Base-by-base conservation (phyloP, 2,329 filamentous ascomycete species). In the Fusarium bactridioides region DNA sequence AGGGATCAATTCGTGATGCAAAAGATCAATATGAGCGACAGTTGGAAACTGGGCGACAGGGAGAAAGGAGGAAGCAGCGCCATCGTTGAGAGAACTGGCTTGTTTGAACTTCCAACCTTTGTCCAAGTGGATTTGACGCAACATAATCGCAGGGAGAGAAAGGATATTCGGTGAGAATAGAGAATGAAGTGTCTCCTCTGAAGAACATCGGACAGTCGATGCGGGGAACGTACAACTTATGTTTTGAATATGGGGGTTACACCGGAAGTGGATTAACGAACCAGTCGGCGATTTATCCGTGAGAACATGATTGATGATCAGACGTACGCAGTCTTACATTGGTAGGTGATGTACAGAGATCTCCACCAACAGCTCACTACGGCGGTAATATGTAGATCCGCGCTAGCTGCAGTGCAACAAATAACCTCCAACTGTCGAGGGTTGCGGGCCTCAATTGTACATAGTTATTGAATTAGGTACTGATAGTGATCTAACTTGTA, bases 61-160 rank as follows among this genome's bases (percentile, higher is more conserved):
- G 8, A 43, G 31, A 1, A 53, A 67, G 5, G 54, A 47, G 0
- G 54, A 61, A 7, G 54, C 62, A 2, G 54, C 4, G 16, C 25
- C n/a, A 12, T 53, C 10, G 3, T 61, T 21, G 3, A 54, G 38
- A 8, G 40, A 31, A 27, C 45, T 43, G 3, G 40, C 19, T 12
- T 67, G 54, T 13, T 47, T 67, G 15, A 67, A 53, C 12, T 61
- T 48, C 64, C 62, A 67, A 8, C 54, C 62, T 7, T 54, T 16
- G 0, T 38, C 8, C 3, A 67, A 5, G 4, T 33, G 8, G 10
- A 44, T 41, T 27, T 16, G 23, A 1, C 33, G 62, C 2, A 33
- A 1, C 16, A 60, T 12, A 18, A 47, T 60, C 0, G 5, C 7
- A 5, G 10, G 2, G 1, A 3, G 4, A 6, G 13, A 8, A 4